These are phyloP conservation scores for Boletus fagicola DNA, from an alignment of 768 basidiomycete genomes.

Conservation along the genomic window DNA sequence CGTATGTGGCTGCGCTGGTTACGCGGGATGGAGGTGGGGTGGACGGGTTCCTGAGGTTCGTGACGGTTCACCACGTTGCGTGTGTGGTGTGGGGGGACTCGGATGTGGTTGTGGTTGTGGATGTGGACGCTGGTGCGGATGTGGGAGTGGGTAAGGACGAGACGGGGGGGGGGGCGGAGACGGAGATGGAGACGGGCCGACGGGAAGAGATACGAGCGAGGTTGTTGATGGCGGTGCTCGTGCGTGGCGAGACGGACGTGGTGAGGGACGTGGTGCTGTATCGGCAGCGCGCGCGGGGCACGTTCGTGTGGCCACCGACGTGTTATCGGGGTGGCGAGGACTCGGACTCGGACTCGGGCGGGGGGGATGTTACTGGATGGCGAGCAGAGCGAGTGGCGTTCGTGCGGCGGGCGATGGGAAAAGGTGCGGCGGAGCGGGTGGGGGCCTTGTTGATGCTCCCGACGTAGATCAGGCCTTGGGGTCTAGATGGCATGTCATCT, in stretches of 20 bases:
- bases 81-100: conserved; percentile 68
- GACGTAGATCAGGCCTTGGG: neutral
- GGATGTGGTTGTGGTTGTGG: neutral
- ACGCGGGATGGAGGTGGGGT: conserved; percentile 33
- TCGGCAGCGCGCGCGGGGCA: conserved; percentile 42
- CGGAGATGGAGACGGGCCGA: conserved; percentile 32
- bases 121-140: conserved; percentile 23
- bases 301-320: conserved; percentile 43
- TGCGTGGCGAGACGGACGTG: conserved; percentile 45
- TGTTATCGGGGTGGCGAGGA: conserved; percentile 44
- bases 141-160: conserved; percentile 13
- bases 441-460: conserved; percentile 5
- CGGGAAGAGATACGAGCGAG: conserved; percentile 32
- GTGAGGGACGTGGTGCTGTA: conserved; percentile 60
- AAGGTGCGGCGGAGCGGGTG: conserved; percentile 13
- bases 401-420: conserved; percentile 13
- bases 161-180: conserved; percentile 13
- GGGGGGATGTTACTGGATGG: conserved; percentile 2
- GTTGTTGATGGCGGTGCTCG: conserved; percentile 51
- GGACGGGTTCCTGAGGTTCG: conserved; percentile 58
- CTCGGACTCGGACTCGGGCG: neutral
- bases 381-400: conserved; percentile 16
- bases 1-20: conserved; percentile 53
- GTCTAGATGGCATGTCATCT: neutral
- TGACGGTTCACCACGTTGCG: conserved; percentile 81